These are phyloP conservation scores for Medicago lupulina DNA, from an alignment of 306 rosid genomes.

Conservation along the genomic window DNA sequence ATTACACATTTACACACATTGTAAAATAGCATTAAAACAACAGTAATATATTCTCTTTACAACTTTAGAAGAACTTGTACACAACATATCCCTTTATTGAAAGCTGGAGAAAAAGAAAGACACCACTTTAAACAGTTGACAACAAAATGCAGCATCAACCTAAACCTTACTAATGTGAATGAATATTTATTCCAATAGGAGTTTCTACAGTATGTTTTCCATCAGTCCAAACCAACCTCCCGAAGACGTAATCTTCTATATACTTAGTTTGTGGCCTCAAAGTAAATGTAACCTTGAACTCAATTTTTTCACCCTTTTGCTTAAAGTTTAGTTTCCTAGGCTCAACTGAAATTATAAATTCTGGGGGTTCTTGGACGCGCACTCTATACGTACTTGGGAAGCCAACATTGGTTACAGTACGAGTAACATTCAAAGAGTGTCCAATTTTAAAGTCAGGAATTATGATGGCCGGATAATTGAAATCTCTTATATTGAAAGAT, in stretches of 20 bases:
- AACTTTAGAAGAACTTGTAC: neutral
- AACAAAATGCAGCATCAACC: neutral
- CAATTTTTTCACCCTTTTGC: constrained; percentile 52
- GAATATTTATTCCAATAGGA: neutral
- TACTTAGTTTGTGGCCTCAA: neutral
- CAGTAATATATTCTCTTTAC: neutral
- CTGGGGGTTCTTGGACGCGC: constrained; percentile 40
- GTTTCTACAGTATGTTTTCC: neutral
- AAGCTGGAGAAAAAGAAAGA: neutral
- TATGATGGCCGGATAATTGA: constrained; percentile 71
- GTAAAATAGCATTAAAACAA: neutral
- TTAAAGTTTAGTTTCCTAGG: constrained; percentile 50
- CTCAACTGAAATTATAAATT: constrained; percentile 45
- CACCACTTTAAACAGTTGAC: neutral
- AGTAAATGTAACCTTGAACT: constrained; percentile 43
- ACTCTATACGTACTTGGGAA: constrained; percentile 50
- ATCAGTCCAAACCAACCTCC: neutral
- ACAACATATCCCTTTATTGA: neutral
- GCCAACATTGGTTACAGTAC: constrained; percentile 68
- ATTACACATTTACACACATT: neutral
- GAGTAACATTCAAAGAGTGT: constrained; percentile 37
- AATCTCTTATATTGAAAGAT: constrained; percentile 45
- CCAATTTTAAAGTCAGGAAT: constrained; percentile 2
- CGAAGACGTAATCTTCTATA: neutral
- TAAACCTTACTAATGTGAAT: neutral